These are phyloP conservation scores for Punica granatum DNA, from an alignment of 345 rosid genomes.

Conservation along the genomic window DNA sequence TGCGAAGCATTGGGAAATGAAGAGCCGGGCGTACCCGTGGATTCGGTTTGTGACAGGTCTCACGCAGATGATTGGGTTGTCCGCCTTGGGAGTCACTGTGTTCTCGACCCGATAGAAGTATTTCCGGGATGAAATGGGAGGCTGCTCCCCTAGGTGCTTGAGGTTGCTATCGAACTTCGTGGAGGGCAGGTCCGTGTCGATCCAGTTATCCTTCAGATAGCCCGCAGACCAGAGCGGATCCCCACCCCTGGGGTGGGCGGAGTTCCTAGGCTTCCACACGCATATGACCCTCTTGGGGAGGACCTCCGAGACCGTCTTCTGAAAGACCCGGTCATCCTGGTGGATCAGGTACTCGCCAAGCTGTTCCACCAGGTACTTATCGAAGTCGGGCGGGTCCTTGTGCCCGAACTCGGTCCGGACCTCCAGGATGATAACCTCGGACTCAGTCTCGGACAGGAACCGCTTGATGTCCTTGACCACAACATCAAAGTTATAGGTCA, in stretches of 20 bases:
- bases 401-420: conserved; percentile 91
- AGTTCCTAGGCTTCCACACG: conserved; percentile 78
- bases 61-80: conserved; percentile 81
- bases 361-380: conserved; percentile 56
- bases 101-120: conserved; percentile 88
- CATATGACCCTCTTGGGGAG: conserved; percentile 76
- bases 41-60: conserved; percentile 65
- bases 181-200: conserved; percentile 83
- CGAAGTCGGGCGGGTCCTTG: conserved; percentile 69
- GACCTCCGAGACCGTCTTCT: conserved; percentile 55
- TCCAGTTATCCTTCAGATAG: conserved; percentile 80
- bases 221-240: conserved; percentile 67
- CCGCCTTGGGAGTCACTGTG: conserved; percentile 74
- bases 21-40: conserved; percentile 64
- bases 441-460: conserved; percentile 68
- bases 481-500: conserved; percentile 56
- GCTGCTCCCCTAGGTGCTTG: conserved; percentile 61
- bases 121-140: conserved; percentile 39
- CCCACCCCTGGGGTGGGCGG: conserved; percentile 64
- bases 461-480: conserved; percentile 67
- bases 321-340: conserved; percentile 65
- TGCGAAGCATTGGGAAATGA: conserved; percentile 55
- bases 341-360: conserved; percentile 69
- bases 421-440: conserved; percentile 76
- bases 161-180: conserved; percentile 82